Evolutionary conservation across 1,139 yeast genomes (phyloP).

Genomic region (Suhomyces coccinellae): DNA sequence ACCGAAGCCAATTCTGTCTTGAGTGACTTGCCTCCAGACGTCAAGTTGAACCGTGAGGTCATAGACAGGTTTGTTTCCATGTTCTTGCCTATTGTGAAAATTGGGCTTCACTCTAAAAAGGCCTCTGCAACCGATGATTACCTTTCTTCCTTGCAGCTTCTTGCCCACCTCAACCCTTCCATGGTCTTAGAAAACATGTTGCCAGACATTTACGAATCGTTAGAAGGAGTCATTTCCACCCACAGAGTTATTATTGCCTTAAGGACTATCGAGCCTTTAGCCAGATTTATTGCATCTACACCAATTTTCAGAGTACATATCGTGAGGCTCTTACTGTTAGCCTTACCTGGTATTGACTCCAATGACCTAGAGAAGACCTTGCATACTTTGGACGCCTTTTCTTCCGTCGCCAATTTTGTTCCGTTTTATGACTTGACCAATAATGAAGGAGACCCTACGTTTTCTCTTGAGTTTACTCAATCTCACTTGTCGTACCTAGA

Average conservation of each 20-base stretch:
- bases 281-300: constrained; percentile 65
- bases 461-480: constrained; percentile 74
- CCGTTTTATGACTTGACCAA: constrained; percentile 61
- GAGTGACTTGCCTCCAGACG: constrained; percentile 44
- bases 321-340: constrained; percentile 66
- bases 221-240: constrained; percentile 77
- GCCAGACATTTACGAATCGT: constrained; percentile 78
- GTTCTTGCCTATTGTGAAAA: constrained; percentile 58
- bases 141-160: constrained; percentile 57
- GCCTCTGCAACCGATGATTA: constrained; percentile 59
- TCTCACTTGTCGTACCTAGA: constrained; percentile 58
- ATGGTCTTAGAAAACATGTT: constrained; percentile 64
- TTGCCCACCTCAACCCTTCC: constrained; percentile 65
- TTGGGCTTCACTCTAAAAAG: constrained; percentile 80
- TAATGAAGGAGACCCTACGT: constrained; percentile 47
- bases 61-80: constrained; percentile 53
- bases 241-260: constrained; percentile 80
- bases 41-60: constrained; percentile 47
- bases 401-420: constrained; percentile 68
- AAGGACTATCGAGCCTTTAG: constrained; percentile 62
- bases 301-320: constrained; percentile 77
- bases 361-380: constrained; percentile 80
- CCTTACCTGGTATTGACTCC: constrained; percentile 82
- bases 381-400: constrained; percentile 67
- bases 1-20: constrained; percentile 39